phyloP scores from a whole-genome alignment of 2,329 filamentous ascomycete genomes.

The Phyllosticta citribraziliensis region DNA sequence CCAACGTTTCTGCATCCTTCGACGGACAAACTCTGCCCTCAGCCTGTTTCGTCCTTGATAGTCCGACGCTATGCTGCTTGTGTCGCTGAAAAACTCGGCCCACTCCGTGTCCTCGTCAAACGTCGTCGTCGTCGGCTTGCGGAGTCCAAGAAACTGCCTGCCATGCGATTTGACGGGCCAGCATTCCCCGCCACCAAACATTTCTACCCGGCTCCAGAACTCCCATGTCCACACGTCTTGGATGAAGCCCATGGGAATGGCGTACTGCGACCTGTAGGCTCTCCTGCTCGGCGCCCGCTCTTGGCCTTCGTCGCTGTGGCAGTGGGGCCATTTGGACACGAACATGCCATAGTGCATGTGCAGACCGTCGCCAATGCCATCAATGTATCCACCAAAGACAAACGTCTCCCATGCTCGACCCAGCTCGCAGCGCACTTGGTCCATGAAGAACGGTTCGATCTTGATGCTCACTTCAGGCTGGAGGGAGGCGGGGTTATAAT shows the following conservation, averaged over 20 bases:
- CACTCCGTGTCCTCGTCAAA: slow-evolving; percentile 1
- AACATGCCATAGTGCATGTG: slow-evolving; percentile 7
- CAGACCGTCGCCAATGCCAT: slow-evolving; percentile 4
- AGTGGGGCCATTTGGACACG: slow-evolving; percentile 9
- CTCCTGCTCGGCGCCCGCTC: slow-evolving; percentile 4
- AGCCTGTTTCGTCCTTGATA: background rate
- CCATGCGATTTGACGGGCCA: background rate
- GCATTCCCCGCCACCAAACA: background rate
- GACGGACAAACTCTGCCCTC: background rate
- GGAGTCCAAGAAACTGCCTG: slow-evolving; percentile 1
- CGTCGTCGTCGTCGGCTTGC: background rate
- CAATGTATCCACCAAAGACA: slow-evolving; percentile 5
- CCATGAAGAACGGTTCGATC: slow-evolving; percentile 11
- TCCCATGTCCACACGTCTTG: slow-evolving; percentile 1
- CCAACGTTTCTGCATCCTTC: background rate
- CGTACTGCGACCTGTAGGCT: slow-evolving; percentile 3
- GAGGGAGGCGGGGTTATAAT: background rate
- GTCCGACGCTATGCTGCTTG: background rate
- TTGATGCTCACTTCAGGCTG: background rate
- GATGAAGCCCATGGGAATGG: slow-evolving; percentile 9
- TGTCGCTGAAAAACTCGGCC: slow-evolving; percentile 5
- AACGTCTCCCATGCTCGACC: slow-evolving; percentile 9
- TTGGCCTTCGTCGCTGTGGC: slow-evolving; percentile 3
- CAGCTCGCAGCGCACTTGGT: slow-evolving; percentile 6
- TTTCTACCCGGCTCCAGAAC: slow-evolving; percentile 5